Evolutionary conservation across 2,329 filamentous ascomycete genomes (phyloP), one percentile per base, ranked within the genome.

Genomic region (Colletotrichum karsti): DNA sequence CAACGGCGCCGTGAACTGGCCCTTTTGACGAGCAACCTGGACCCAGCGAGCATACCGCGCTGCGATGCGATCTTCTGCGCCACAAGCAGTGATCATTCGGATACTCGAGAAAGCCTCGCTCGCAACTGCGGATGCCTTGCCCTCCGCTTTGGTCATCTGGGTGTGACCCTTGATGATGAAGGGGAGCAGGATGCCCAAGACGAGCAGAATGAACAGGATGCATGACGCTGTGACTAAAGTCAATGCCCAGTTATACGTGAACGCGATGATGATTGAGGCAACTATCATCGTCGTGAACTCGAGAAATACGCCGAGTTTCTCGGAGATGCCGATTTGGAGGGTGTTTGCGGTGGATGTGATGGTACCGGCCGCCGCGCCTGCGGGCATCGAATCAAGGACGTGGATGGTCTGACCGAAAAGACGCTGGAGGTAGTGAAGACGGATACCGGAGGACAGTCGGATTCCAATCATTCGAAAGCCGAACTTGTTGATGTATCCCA

Each of bases 321-420:
- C 88, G 0, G 88, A 90, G 41, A 91, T 89, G 3, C 90, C 89
- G 12, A 90, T 79, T 76, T 91, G 89, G n/a, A 91, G 79, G 2
- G 83, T 85, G 74, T 91, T 91, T 67, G 88, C 87, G 2, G 88
- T 89, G 2, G 87, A 85, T 0, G 90, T 91, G 69, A 92, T 91
- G 37, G 89, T 89, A 13, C 83, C 84, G 0, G 89, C 88, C 0
- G 88, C 86, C n/a, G 87, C 82, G 2, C 90, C 90, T 1, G 88
- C 81, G 0, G 88, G 85, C 82, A 90, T 87, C 15, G 87, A 88
- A 76, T 93, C 91, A 48, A 93, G 87, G 37, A 91, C 88, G 68
- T 90, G 87, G 50, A 93, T 87, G 54, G 89, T 88, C 76, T 93
- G 90, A 3, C 82, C 80, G 55, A 94, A 89, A 5, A 93, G 84